A percentile compares a stretch with the other conserved stretches of the same genome.
phyloP scores from a whole-genome alignment of 2,329 filamentous ascomycete genomes.

The Magnaporthiopsis incrustans region DNA sequence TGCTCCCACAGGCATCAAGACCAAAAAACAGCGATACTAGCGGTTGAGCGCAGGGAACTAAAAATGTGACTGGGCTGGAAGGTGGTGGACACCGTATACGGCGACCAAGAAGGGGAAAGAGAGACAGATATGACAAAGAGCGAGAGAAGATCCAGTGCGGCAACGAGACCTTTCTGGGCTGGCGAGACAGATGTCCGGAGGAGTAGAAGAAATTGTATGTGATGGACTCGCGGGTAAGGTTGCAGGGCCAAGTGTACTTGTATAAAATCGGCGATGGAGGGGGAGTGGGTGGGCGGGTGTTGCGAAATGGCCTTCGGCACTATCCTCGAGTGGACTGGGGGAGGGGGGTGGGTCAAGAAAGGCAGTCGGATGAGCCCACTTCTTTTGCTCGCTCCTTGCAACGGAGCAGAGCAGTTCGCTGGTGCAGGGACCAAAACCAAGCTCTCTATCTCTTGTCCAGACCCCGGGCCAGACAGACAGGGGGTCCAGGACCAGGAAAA shows the following conservation, averaged over 20 bases:
- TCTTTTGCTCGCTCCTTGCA: background rate
- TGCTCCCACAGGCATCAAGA: background rate
- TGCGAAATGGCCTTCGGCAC: constrained; percentile 38
- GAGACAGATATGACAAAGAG: background rate
- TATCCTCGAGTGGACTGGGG: constrained; percentile 23
- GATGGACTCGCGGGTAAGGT: constrained; percentile 22
- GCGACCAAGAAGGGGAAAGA: background rate
- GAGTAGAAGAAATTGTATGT: background rate
- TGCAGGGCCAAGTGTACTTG: constrained; percentile 40
- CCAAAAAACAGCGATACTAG: background rate
- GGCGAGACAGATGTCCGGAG: background rate
- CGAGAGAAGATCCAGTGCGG: background rate
- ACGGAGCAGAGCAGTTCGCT: background rate
- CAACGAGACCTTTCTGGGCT: background rate
- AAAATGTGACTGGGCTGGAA: background rate
- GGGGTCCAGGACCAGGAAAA: constrained; percentile 1
- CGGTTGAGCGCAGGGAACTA: background rate
- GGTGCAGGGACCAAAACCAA: constrained; percentile 7
- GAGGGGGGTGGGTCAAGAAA: constrained; percentile 29
- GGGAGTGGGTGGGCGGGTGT: constrained; percentile 34
- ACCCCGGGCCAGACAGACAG: background rate
- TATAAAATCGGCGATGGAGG: constrained; percentile 38
- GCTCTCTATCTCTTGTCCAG: constrained; percentile 5
- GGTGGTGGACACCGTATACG: background rate
- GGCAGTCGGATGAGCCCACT: background rate